A percentile compares a stretch with the other conserved stretches of the same genome.
Conservation (phyloP, 129 eudicot genomes). For the Tagetes erecta region DNA sequence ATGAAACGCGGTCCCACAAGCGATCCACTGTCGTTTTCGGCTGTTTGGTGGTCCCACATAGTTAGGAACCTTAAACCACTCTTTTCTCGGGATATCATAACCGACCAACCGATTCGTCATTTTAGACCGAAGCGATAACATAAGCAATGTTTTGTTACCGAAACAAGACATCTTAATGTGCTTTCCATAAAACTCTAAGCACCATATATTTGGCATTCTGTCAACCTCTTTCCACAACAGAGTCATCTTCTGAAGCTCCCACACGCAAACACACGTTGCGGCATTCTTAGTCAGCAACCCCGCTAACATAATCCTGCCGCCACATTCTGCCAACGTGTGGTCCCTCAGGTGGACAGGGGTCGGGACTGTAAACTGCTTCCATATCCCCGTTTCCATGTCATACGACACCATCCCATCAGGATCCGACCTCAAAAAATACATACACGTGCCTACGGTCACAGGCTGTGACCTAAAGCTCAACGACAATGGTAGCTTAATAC, state of each 20-base stretch:
- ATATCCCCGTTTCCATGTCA: slow-evolving; percentile 48
- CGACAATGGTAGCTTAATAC: slow-evolving; percentile 67
- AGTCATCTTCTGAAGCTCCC: slow-evolving; percentile 99
- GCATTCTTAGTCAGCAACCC: slow-evolving; percentile 92
- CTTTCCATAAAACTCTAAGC: slow-evolving; percentile 99
- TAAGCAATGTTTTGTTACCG: slow-evolving; percentile 89
- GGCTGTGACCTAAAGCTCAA: slow-evolving; percentile 87
- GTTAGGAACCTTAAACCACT: slow-evolving; percentile 85
- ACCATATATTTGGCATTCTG: slow-evolving; percentile 99
- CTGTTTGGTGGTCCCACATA: slow-evolving; percentile 62
- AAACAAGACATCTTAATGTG: slow-evolving; percentile 90
- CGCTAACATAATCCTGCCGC: slow-evolving; percentile 77
- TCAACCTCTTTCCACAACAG: slow-evolving; percentile 99
- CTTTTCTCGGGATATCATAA: slow-evolving; percentile 62
- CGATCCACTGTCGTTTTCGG: slow-evolving; percentile 85
- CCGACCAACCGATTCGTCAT: slow-evolving; percentile 79
- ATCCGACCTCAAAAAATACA: slow-evolving; percentile 73
- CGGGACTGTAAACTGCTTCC: slow-evolving; percentile 81
- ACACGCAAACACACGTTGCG: slow-evolving; percentile 87
- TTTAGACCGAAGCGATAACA: slow-evolving; percentile 83
- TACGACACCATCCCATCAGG: slow-evolving; percentile 89
- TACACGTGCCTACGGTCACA: slow-evolving; percentile 48
- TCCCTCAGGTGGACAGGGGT: slow-evolving; percentile 69
- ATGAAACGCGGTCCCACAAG: slow-evolving; percentile 85
- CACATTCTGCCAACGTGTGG: slow-evolving; percentile 72